Percentiles rank a stretch among this genome's conserved stretches.
Conservation (phyloP, 2,329 filamentous ascomycete species). For the Venturia asperata region DNA sequence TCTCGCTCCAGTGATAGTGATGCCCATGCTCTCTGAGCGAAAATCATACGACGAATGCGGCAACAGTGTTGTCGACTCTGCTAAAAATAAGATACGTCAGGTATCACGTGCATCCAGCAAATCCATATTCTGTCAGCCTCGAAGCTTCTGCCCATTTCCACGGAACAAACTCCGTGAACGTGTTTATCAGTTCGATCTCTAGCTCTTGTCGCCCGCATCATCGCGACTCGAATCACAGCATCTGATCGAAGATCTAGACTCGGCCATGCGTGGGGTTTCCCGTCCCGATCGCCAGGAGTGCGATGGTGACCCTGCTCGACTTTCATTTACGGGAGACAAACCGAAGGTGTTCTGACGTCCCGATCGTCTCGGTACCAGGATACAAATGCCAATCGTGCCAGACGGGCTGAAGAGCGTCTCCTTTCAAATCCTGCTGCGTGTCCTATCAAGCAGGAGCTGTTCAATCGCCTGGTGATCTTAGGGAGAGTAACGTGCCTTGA, state of each 20-base stretch:
- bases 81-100: no score
- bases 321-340: not conserved
- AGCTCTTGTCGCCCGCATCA: not conserved
- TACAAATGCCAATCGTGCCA: not conserved
- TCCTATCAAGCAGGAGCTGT: not conserved
- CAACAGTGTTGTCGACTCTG: no score
- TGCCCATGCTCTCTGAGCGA: no score
- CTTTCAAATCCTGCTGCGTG: not conserved
- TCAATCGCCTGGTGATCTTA: not conserved
- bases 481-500: not conserved
- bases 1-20: no score
- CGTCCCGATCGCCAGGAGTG: conserved; percentile 8
- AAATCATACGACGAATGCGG: no score
- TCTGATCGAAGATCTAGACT: conserved; percentile 8
- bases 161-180: not conserved
- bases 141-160: not conserved
- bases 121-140: not conserved
- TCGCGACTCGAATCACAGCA: conserved; percentile 1
- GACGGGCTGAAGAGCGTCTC: not conserved
- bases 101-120: not conserved
- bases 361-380: not conserved
- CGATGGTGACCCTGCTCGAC: not conserved
- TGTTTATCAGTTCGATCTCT: not conserved
- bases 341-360: not conserved
- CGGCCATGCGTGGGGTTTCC: not conserved